phyloP scores from a whole-genome alignment of 768 basidiomycete species.

The Xerocomellus intermedius region DNA sequence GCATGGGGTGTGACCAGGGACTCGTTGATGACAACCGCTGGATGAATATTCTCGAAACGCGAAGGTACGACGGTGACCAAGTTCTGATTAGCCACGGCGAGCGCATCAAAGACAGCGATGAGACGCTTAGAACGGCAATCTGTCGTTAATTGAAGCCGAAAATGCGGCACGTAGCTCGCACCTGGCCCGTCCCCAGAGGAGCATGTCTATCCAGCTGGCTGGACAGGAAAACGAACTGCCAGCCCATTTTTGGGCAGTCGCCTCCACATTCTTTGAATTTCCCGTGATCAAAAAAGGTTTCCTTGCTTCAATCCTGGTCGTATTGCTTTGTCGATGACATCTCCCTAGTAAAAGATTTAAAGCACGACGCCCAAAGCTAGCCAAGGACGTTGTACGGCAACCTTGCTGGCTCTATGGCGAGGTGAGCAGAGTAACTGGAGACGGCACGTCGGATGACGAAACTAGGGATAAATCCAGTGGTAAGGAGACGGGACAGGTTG shows the following conservation, averaged over 20 bases:
- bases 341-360: not conserved
- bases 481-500: not conserved
- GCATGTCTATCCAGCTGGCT: constrained; percentile 3
- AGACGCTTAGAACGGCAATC: not conserved
- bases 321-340: not conserved
- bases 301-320: not conserved
- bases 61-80: not conserved
- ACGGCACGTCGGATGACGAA: not conserved
- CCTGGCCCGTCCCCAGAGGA: not conserved
- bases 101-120: not conserved
- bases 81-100: not conserved
- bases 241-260: constrained; percentile 1
- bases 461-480: not conserved
- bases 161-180: not conserved
- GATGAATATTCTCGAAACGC: not conserved
- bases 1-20: not conserved
- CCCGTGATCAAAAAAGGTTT: not conserved
- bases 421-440: constrained; percentile 1
- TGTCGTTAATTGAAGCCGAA: not conserved
- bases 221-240: constrained; percentile 5
- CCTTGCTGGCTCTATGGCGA: not conserved
- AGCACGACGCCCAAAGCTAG: not conserved
- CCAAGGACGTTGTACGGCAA: not conserved
- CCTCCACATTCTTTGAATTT: constrained; percentile 5
- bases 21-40: constrained; percentile 2